Percentiles rank a stretch among this genome's conserved stretches.
Conservation (phyloP, 1,139 yeast genomes). For the Kodamaea arcana region DNA sequence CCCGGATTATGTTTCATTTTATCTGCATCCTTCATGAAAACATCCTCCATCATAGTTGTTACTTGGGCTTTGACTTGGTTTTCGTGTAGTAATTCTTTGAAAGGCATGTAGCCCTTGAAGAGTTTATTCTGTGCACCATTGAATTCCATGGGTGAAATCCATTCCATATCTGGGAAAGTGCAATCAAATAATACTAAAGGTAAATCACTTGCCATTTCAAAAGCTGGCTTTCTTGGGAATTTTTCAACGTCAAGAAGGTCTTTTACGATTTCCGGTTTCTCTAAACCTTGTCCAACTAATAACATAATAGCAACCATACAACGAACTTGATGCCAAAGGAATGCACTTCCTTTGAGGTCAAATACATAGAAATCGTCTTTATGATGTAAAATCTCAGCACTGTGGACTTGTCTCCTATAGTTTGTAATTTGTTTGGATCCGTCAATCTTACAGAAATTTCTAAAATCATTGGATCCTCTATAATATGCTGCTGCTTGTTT, state of each 20-base stretch:
- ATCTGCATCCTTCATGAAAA: constrained; percentile 18
- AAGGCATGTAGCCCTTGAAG: constrained; percentile 24
- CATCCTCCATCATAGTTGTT: constrained; percentile 26
- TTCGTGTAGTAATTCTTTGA: constrained; percentile 30
- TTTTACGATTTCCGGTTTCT: constrained; percentile 52
- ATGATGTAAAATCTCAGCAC: constrained; percentile 47
- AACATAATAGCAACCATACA: constrained; percentile 88
- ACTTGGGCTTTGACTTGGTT: constrained; percentile 34
- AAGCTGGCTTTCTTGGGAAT: constrained; percentile 70
- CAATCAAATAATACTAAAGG: constrained; percentile 89
- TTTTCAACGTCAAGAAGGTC: constrained; percentile 56
- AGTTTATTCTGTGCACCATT: constrained; percentile 14
- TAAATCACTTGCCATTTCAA: constrained; percentile 88
- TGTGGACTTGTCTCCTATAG: constrained; percentile 54
- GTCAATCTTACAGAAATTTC: constrained; percentile 92
- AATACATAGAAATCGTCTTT: constrained; percentile 56
- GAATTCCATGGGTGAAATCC: constrained; percentile 39
- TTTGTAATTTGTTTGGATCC: constrained; percentile 89
- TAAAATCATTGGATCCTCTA: constrained; percentile 80
- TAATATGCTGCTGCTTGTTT: constrained; percentile 59
- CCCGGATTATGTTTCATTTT: constrained; percentile 16
- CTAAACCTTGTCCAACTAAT: constrained; percentile 75
- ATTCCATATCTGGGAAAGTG: constrained; percentile 65
- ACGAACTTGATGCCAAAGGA: constrained; percentile 97
- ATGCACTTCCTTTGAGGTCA: constrained; percentile 84